These are phyloP conservation scores for Hymenoscyphus fructigenus DNA, from an alignment of 2,329 filamentous ascomycete species.

Conservation along the genomic window DNA sequence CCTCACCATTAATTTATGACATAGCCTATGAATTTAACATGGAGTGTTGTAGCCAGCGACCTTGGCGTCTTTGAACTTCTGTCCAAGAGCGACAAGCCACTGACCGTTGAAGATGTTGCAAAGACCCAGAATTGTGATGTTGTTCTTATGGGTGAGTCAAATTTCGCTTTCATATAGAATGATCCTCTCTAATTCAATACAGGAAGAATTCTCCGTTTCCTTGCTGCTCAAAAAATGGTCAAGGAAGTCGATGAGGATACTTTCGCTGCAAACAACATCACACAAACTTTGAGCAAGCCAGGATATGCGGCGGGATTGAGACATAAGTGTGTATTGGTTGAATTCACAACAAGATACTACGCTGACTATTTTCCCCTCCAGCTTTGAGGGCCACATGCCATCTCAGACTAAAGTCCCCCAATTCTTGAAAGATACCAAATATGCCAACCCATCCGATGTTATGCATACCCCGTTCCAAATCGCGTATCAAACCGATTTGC, in stretches of 20 bases:
- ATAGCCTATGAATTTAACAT: constrained; percentile 7
- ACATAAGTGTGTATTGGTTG: constrained; percentile 22
- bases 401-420: neutral
- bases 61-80: constrained; percentile 7
- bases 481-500: constrained; percentile 8
- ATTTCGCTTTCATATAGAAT: neutral
- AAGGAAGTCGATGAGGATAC: constrained; percentile 32
- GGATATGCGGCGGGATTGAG: constrained; percentile 33
- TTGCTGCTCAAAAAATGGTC: constrained; percentile 36
- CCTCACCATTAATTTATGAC: neutral
- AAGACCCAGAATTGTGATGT: constrained; percentile 16
- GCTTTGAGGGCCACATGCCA: constrained; percentile 1
- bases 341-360: neutral
- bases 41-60: constrained; percentile 6
- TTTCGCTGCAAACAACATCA: constrained; percentile 36
- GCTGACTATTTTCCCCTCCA: neutral
- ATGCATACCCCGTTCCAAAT: constrained; percentile 8
- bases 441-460: constrained; percentile 3
- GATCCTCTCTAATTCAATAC: neutral
- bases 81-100: neutral
- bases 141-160: constrained; percentile 24
- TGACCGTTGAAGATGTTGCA: constrained; percentile 1
- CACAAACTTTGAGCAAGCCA: constrained; percentile 32
- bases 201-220: constrained; percentile 37
- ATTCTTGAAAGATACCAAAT: constrained; percentile 9